phyloP scores from a whole-genome alignment of 768 basidiomycete genomes.

The Suillus fuscotomentosus region DNA sequence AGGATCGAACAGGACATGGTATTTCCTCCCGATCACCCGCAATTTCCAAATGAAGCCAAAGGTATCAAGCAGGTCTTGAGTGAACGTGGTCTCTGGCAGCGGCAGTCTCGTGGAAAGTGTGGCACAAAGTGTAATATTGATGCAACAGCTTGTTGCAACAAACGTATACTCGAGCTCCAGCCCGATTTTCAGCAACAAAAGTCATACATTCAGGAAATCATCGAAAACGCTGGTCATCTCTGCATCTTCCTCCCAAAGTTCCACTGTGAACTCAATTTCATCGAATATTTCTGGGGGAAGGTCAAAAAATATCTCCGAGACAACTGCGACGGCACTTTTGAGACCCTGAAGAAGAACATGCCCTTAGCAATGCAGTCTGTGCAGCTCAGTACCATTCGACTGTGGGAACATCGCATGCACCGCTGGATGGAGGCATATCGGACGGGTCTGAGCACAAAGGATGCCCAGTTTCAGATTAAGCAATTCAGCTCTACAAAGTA shows the following conservation, averaged over 20 bases:
- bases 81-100: background rate
- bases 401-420: too few relatives aligned
- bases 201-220: background rate
- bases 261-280: background rate
- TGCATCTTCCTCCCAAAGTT: background rate
- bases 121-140: background rate
- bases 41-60: background rate
- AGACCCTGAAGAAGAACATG: background rate
- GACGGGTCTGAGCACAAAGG: too few relatives aligned
- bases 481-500: too few relatives aligned
- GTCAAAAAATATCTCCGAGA: background rate
- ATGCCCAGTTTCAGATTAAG: too few relatives aligned
- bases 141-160: background rate
- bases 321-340: background rate
- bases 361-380: too few relatives aligned
- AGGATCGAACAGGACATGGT: background rate
- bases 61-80: background rate
- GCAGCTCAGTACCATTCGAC: too few relatives aligned
- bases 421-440: too few relatives aligned
- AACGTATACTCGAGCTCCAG: background rate
- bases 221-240: background rate
- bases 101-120: background rate
- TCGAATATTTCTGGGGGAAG: background rate
- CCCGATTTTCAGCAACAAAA: background rate
- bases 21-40: background rate